Evolutionary conservation across 139 green algal genomes (phyloP).

Genomic region (Pseudopediastrum boryanum): DNA sequence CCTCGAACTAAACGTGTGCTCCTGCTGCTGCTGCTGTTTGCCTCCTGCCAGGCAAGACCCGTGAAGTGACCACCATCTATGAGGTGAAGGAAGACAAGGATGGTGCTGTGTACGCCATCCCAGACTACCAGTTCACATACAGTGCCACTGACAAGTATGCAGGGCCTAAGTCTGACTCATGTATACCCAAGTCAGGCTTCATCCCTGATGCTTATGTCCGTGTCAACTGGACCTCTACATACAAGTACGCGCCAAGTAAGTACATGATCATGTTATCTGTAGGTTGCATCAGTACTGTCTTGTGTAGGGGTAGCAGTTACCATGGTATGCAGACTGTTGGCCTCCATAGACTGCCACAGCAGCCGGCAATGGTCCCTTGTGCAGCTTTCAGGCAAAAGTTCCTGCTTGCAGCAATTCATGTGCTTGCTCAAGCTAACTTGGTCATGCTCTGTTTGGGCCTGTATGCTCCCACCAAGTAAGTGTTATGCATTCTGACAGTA

Average conservation of each 20-base stretch:
- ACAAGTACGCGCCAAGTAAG: conserved; percentile 19
- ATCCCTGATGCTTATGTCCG: conserved; percentile 11
- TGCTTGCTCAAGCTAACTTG: no score
- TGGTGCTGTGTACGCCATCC: conserved; percentile 40
- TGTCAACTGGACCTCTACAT: neutral
- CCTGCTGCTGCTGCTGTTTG: neutral
- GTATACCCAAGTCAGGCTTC: neutral
- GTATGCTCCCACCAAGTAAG: no score
- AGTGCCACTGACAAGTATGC: neutral
- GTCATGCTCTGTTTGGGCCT: no score
- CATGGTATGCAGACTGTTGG: no score
- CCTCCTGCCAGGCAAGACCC: conserved; percentile 41
- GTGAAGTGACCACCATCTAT: conserved; percentile 70
- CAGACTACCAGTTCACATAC: conserved; percentile 64
- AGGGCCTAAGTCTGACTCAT: conserved; percentile 7
- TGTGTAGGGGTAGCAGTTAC: no score
- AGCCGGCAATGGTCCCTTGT: no score
- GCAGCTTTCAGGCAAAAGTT: no score
- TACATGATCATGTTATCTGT: no score
- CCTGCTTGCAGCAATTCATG: no score
- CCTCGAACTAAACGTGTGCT: no score
- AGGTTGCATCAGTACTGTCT: no score
- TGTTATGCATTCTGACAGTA: neutral
- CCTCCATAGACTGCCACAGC: no score
- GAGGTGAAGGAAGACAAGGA: conserved; percentile 42